Percentiles rank a stretch among this genome's conserved stretches.
phyloP scores from a whole-genome alignment of 2,329 filamentous ascomycete species.

The Aspergillus pseudotamarii region DNA sequence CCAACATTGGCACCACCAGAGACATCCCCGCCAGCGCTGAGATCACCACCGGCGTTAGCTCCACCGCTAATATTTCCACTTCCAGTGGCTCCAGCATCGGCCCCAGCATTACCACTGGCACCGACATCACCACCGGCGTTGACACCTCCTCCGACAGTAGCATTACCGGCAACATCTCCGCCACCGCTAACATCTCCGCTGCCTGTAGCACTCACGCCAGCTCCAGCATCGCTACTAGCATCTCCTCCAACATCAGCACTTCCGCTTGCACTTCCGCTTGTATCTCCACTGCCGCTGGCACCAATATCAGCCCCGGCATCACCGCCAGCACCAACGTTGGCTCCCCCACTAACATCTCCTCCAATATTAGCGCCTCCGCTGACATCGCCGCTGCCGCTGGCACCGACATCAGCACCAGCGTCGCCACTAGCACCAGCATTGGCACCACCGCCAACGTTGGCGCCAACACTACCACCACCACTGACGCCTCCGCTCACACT shows the following conservation, averaged over 20 bases:
- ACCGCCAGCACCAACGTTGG: background rate
- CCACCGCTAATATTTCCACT: background rate
- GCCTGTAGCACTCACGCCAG: background rate
- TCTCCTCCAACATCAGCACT: background rate
- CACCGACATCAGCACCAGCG: background rate
- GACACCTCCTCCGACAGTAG: background rate
- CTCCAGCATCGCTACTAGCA: background rate
- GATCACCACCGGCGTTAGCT: background rate
- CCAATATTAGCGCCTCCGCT: background rate
- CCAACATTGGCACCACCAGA: background rate
- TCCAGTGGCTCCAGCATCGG: background rate
- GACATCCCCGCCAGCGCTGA: background rate
- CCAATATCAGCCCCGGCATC: background rate
- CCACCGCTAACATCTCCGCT: background rate
- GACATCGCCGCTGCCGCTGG: background rate
- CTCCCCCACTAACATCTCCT: background rate
- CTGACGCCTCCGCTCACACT: background rate
- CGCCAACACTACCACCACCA: background rate
- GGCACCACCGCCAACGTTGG: background rate
- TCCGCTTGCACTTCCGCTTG: background rate
- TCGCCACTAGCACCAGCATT: background rate
- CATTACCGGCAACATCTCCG: background rate
- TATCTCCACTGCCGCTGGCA: background rate
- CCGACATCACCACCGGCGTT: background rate
- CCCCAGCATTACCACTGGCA: background rate